Evolutionary conservation across 2,329 filamentous ascomycete genomes (phyloP), one percentile per base, ranked within the genome.

Genomic region (Trichoderma harzianum): DNA sequence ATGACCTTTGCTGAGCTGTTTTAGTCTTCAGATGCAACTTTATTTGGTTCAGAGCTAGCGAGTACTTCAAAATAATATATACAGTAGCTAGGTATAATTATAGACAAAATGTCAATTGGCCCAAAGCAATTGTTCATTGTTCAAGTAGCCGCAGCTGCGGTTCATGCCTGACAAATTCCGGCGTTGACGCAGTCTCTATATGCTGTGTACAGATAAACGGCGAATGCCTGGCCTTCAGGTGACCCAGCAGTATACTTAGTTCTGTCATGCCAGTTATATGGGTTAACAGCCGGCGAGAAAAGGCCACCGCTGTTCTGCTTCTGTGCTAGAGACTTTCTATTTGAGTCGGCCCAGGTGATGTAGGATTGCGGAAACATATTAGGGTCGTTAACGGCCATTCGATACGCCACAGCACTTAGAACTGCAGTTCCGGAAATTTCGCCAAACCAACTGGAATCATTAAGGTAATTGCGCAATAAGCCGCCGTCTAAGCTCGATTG

Each of bases 301-400:
- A 73, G 60, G 30, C 72, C 70, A 21, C 67, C 24, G 16, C 21
- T 34, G 12, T 28, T 57, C 21, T 72, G 64, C 58, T 73, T 71
- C 18, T 28, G n/a, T 7, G 64, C 58, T 7, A 73, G 30, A 12
- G 60, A 21, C 53, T 3, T 66, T 26, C 72, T 71, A 28, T 69
- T 72, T 7, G 32, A 21, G 34, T 73, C 72, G 3, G 72, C 72
- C 70, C 70, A 73, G 61, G 71, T 65, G 34, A 73, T 64, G 34
- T 73, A 73, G 21, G 66, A 66, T 24, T 70, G 34, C 30, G 72
- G 70, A 36, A 73, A 73, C 70, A 70, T 73, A 28, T 2, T 32
- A 10, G 70, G 72, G 55, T 73, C 72, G 21, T 72, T 72, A 28
- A 73, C 70, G 16, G 70, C 70, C 72, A 73, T 73, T 61, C 72